A percentile compares a stretch with the other conserved stretches of the same genome.
Evolutionary conservation across 768 basidiomycete genomes (phyloP).

Genomic region (Trametes punicea): DNA sequence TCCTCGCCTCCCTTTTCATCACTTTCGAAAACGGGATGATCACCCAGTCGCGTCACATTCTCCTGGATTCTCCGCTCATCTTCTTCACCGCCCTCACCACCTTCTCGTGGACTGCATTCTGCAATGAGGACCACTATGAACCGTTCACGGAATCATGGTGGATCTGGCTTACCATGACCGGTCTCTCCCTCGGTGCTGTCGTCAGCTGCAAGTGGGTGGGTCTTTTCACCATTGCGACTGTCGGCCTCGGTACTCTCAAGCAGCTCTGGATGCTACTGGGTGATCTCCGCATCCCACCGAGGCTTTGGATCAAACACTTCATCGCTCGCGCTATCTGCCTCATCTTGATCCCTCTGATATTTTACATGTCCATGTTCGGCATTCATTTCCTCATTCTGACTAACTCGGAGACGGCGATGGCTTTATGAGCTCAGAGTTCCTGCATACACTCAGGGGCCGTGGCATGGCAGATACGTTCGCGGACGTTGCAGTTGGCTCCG

Average conservation of each 20-base stretch:
- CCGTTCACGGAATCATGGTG: conserved; percentile 91
- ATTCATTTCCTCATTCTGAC: conserved; percentile 89
- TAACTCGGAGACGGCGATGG: conserved; percentile 94
- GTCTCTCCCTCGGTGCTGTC: conserved; percentile 88
- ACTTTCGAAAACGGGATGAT: conserved; percentile 96
- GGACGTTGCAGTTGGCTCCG: conserved; percentile 87
- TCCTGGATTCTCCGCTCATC: conserved; percentile 96
- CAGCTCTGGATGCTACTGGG: conserved; percentile 92
- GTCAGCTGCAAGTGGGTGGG: conserved; percentile 98
- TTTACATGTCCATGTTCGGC: conserved; percentile 97
- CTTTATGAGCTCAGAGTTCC: conserved; percentile 99
- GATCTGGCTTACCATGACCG: conserved; percentile 85
- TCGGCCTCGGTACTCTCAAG: conserved; percentile 78
- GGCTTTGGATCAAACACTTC: conserved; percentile 81
- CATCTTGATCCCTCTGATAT: conserved; percentile 76
- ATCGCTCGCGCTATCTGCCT: conserved; percentile 85
- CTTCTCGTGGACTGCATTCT: conserved; percentile 88
- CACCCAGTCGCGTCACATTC: conserved; percentile 94
- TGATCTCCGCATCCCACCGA: conserved; percentile 73
- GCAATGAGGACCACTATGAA: conserved; percentile 81
- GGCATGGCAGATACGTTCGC: conserved; percentile 87
- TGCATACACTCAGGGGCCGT: conserved; percentile 87
- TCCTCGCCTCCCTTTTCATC: conserved; percentile 87
- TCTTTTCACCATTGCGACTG: conserved; percentile 93
- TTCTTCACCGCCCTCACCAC: conserved; percentile 94